Conservation (phyloP, 2,329 filamentous ascomycete genomes). For the Beauveria asiatica region DNA sequence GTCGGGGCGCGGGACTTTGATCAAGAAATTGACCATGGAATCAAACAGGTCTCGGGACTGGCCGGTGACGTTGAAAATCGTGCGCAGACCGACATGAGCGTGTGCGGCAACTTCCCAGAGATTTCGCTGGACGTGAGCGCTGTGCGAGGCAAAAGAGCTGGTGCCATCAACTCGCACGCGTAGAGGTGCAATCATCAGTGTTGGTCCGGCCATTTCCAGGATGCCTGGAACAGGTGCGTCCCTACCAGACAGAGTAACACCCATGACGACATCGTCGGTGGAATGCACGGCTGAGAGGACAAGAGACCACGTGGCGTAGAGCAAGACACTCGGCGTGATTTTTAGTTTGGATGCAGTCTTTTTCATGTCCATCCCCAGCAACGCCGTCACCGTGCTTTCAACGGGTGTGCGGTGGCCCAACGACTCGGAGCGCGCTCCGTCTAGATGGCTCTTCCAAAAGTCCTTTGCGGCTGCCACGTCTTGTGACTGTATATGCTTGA, state of each 20-base stretch:
- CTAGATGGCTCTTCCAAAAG: background rate
- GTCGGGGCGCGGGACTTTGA: background rate
- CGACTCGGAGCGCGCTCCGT: background rate
- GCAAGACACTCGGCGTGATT: background rate
- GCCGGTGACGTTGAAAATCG: background rate
- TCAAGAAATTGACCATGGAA: background rate
- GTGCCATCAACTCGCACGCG: background rate
- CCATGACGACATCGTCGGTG: slow-evolving; percentile 13
- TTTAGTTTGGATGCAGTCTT: background rate
- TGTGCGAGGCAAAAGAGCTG: background rate
- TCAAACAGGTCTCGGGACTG: background rate
- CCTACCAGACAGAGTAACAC: slow-evolving; percentile 14
- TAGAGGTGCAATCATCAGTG: slow-evolving; percentile 15
- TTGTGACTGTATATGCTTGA: background rate
- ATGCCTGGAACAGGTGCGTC: slow-evolving; percentile 13
- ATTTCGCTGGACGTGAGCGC: background rate
- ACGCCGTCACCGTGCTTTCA: background rate
- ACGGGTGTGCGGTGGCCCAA: background rate
- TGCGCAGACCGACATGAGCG: background rate
- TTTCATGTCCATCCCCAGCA: background rate
- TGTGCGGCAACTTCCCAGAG: background rate
- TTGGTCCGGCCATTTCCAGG: slow-evolving; percentile 12
- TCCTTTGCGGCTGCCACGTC: background rate
- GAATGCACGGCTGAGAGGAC: background rate
- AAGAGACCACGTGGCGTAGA: background rate